A percentile compares a stretch with the other conserved stretches of the same genome.
Evolutionary conservation across 2,329 filamentous ascomycete species (phyloP).

Genomic region (Fusarium papillatum): DNA sequence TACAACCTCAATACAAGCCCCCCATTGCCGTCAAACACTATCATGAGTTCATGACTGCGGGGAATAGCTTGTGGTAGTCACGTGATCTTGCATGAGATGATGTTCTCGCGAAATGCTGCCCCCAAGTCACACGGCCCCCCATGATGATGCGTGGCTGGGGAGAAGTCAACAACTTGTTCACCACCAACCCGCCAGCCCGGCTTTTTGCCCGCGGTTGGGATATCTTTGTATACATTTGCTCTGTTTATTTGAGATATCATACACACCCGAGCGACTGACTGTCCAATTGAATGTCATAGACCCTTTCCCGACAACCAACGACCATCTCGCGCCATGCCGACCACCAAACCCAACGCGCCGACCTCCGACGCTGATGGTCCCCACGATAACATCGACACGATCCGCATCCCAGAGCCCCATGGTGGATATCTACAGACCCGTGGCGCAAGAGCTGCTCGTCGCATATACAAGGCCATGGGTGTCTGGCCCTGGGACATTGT

Average conservation of each 20-base stretch:
- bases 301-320: neutral
- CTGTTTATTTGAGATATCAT: neutral
- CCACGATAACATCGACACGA: conserved; percentile 40
- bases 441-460: conserved; percentile 43
- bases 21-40: conserved; percentile 19
- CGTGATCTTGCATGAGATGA: conserved; percentile 43
- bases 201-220: conserved; percentile 41
- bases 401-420: conserved; percentile 44
- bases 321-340: conserved; percentile 39
- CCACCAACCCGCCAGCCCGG: conserved; percentile 33
- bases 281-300: conserved; percentile 30
- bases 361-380: conserved; percentile 35
- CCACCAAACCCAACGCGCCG: conserved; percentile 39
- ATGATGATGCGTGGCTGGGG: conserved; percentile 43
- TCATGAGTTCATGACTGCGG: conserved; percentile 48
- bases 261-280: neutral
- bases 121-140: conserved; percentile 33
- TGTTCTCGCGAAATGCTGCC: neutral
- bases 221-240: neutral
- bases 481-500: conserved; percentile 48
- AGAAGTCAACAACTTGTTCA: conserved; percentile 31
- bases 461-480: conserved; percentile 44
- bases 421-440: conserved; percentile 41
- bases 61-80: conserved; percentile 32
- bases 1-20: neutral